phyloP scores from a whole-genome alignment of 2,329 filamentous ascomycete species.

The Coleophoma crateriformis region DNA sequence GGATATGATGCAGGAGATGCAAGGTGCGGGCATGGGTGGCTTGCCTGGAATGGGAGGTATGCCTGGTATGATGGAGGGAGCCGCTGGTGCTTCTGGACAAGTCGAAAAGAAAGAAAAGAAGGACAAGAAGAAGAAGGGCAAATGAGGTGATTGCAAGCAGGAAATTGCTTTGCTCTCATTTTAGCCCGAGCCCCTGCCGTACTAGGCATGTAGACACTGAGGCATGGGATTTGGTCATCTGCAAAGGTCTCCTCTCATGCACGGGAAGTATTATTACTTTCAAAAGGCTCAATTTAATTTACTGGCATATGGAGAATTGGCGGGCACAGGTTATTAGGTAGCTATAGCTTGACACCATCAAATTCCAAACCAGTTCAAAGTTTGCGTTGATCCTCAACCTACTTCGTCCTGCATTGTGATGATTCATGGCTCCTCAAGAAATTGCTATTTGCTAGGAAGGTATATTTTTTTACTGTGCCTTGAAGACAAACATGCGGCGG shows the following conservation, averaged over 20 bases:
- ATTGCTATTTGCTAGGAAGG: too few relatives aligned
- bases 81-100: slow-evolving; percentile 23
- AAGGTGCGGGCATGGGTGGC: slow-evolving; percentile 32
- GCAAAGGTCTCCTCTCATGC: not conserved
- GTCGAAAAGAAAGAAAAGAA: slow-evolving; percentile 43
- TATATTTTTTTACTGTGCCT: too few relatives aligned
- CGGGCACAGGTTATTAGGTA: not conserved
- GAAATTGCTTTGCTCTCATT: not conserved
- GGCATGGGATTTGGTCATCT: not conserved
- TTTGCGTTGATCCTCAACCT: too few relatives aligned
- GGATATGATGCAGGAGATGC: slow-evolving; percentile 96
- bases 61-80: slow-evolving; percentile 31
- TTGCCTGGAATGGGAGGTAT: slow-evolving; percentile 35
- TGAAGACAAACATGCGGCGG: too few relatives aligned
- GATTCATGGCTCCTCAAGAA: too few relatives aligned
- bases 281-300: too few relatives aligned
- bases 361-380: too few relatives aligned
- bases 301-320: not conserved
- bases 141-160: not conserved
- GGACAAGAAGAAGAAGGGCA: slow-evolving; percentile 28
- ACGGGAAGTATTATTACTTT: not conserved
- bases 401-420: too few relatives aligned
- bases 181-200: not conserved
- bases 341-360: not conserved
- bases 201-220: not conserved